phyloP scores from a whole-genome alignment of 2,329 filamentous ascomycete genomes.

The Hypoxylon sp. region DNA sequence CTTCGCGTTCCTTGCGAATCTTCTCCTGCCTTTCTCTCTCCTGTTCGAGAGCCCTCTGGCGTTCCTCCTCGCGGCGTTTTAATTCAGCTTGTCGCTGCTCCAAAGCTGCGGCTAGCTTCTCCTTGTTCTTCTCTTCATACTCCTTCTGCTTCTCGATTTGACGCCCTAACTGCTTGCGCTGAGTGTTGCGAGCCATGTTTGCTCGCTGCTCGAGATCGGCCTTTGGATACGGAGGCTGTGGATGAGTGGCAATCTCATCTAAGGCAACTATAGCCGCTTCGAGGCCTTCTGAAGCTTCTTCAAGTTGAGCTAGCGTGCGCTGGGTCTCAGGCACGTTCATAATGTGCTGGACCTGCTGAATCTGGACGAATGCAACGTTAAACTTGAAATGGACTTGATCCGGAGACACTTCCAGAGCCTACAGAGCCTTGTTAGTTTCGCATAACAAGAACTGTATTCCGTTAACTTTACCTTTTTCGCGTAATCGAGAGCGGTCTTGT shows the following conservation, averaged over 20 bases:
- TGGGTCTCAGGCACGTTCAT: conserved; percentile 80
- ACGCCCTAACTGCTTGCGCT: conserved; percentile 90
- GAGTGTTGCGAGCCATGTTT: conserved; percentile 96
- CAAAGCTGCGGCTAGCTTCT: conserved; percentile 85
- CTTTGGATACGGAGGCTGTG: conserved; percentile 86
- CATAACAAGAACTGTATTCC: not conserved
- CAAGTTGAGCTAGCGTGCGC: conserved; percentile 82
- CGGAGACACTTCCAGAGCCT: conserved; percentile 82
- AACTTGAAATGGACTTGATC: conserved; percentile 94
- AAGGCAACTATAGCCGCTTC: conserved; percentile 85
- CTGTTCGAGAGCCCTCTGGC: conserved; percentile 74
- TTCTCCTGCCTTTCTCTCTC: conserved; percentile 82
- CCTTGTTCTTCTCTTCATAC: conserved; percentile 93
- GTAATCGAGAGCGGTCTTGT: conserved; percentile 69
- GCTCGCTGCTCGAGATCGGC: conserved; percentile 93
- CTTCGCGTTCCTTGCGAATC: conserved; percentile 86
- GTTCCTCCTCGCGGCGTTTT: conserved; percentile 81
- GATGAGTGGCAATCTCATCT: conserved; percentile 72
- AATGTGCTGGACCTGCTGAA: conserved; percentile 88
- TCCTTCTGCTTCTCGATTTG: conserved; percentile 86
- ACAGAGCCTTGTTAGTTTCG: conserved; percentile 46
- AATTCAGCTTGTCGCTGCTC: conserved; percentile 85
- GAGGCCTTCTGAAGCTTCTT: conserved; percentile 82
- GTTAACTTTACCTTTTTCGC: conserved; percentile 70
- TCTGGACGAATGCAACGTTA: conserved; percentile 97